Evolutionary conservation across 768 basidiomycete species (phyloP).

Genomic region (Trametes cinnabarina): DNA sequence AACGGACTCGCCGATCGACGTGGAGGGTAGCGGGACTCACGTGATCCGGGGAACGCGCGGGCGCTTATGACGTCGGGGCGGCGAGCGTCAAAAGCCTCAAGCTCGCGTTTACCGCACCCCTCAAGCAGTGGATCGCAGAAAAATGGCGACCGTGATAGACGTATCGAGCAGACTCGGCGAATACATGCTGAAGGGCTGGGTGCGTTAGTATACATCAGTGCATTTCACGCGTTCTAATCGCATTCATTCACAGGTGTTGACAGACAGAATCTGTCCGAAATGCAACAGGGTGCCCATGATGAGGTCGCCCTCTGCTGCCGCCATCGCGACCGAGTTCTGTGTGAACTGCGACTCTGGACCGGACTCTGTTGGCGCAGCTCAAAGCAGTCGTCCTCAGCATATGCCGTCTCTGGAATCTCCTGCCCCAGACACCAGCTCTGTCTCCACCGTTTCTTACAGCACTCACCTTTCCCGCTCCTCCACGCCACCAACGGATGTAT

Average conservation of each 20-base stretch:
- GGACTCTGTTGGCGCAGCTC: neutral
- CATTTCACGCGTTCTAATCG: neutral
- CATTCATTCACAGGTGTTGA: slow-evolving; percentile 48
- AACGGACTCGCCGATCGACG: slow-evolving; percentile 2
- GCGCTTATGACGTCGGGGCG: slow-evolving; percentile 3
- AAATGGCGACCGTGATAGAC: slow-evolving; percentile 51
- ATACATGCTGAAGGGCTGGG: slow-evolving; percentile 79
- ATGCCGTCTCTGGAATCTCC: neutral
- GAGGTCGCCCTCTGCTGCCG: slow-evolving; percentile 59
- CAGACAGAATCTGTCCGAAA: slow-evolving; percentile 60
- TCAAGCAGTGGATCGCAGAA: neutral
- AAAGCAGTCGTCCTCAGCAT: neutral
- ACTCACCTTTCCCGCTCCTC: slow-evolving; percentile 52
- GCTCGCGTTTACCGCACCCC: neutral
- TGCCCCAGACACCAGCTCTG: neutral
- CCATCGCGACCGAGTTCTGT: slow-evolving; percentile 46
- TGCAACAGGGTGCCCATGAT: slow-evolving; percentile 69
- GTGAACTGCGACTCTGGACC: slow-evolving; percentile 51
- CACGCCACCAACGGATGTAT: slow-evolving; percentile 77
- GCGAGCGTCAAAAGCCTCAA: neutral
- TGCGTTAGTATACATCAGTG: slow-evolving; percentile 28
- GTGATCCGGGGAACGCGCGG: neutral
- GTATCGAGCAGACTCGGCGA: slow-evolving; percentile 64
- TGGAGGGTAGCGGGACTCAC: neutral
- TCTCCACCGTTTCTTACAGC: slow-evolving; percentile 43